A percentile compares a stretch with the other conserved stretches of the same genome.
Evolutionary conservation across 495 filamentous ascomycete genomes (phyloP).

Genomic region (Xylaria sp.): DNA sequence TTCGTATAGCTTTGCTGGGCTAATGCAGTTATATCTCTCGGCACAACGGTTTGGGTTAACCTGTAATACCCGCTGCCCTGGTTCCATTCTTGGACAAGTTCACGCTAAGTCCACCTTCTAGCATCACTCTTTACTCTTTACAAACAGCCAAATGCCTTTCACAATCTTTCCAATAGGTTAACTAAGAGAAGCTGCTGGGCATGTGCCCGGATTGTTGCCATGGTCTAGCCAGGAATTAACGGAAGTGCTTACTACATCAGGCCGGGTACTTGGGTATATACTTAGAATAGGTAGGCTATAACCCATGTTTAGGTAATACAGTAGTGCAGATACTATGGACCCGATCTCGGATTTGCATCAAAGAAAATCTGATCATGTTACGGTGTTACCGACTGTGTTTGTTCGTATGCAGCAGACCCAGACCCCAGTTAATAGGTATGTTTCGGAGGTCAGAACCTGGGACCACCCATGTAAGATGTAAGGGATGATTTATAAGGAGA

Average conservation of each 20-base stretch:
- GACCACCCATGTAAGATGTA: slow-evolving; percentile 10
- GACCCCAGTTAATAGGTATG: background rate
- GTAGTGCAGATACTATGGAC: background rate
- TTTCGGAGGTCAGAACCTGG: slow-evolving; percentile 17
- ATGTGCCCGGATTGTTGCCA: background rate
- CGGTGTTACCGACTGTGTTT: slow-evolving; percentile 11
- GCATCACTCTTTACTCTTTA: no score
- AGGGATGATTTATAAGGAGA: slow-evolving; percentile 15
- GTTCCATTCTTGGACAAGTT: background rate
- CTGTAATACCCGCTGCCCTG: background rate
- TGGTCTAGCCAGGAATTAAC: background rate
- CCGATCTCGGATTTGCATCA: slow-evolving; percentile 16
- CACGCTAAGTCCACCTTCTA: background rate
- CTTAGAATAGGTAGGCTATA: background rate
- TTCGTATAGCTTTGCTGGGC: background rate
- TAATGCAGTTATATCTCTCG: slow-evolving; percentile 1
- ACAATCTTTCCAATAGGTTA: background rate
- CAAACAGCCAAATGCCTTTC: background rate
- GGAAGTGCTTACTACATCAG: background rate
- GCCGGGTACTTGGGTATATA: no score
- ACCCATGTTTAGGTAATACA: background rate
- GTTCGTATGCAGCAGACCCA: background rate
- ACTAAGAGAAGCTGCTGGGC: background rate
- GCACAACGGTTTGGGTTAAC: background rate
- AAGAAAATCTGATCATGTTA: slow-evolving; percentile 22